Evolutionary conservation across 73 alveolate genomes (phyloP).

Genomic region (Blepharisma stoltei): DNA sequence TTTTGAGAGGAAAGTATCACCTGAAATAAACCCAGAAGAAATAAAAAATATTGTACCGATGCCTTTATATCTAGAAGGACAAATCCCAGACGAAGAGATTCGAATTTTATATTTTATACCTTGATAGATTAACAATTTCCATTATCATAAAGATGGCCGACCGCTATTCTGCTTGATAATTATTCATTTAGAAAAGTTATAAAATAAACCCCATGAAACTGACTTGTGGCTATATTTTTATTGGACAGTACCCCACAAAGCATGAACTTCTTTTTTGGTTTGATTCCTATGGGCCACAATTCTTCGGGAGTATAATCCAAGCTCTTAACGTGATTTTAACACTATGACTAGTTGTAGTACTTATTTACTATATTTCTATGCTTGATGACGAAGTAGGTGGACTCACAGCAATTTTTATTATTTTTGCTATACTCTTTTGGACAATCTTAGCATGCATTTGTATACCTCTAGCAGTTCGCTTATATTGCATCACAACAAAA

Average conservation of each 20-base stretch:
- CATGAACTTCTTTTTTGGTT: slow-evolving; percentile 19
- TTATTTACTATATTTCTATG: not conserved
- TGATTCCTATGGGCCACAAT: slow-evolving; percentile 7
- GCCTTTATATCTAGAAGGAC: not conserved
- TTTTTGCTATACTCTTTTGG: not conserved
- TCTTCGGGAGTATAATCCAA: not conserved
- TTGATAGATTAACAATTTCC: no score
- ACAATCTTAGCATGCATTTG: not conserved
- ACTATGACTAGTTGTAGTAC: not conserved
- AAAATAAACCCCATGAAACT: not conserved
- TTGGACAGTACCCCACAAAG: not conserved
- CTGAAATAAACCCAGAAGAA: not conserved
- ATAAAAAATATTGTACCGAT: not conserved
- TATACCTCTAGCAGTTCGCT: not conserved
- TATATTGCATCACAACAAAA: not conserved
- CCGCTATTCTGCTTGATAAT: no score
- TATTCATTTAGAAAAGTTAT: no score
- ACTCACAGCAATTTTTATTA: not conserved
- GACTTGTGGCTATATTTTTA: slow-evolving; percentile 15
- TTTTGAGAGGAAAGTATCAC: not conserved
- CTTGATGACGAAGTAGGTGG: not conserved
- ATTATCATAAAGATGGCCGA: no score
- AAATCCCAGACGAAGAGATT: not conserved
- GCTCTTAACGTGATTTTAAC: not conserved
- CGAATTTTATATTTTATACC: no score